Conservation (phyloP, 1,139 yeast species). For the Groenewaldozyma auringiensis region DNA sequence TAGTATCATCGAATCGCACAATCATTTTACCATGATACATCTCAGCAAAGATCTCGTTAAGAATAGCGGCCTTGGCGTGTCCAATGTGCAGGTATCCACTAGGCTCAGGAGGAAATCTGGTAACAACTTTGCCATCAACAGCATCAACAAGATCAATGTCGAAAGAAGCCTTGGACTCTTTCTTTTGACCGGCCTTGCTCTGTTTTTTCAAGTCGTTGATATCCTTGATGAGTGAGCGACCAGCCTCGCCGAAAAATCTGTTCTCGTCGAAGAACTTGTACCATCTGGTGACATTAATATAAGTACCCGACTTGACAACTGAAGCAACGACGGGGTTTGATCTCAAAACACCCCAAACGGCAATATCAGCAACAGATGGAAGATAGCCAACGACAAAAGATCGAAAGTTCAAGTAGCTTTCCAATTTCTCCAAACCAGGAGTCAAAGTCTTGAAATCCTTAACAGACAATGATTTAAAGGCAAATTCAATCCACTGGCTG, state of each 20-base stretch:
- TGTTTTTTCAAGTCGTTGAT: conserved; percentile 68
- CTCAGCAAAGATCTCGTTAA: conserved; percentile 92
- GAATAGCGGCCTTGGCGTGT: conserved; percentile 93
- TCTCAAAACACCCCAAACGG: conserved; percentile 90
- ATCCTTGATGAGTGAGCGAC: conserved; percentile 59
- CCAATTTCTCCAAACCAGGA: conserved; percentile 69
- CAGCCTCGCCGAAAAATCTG: conserved; percentile 59
- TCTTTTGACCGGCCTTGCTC: conserved; percentile 47
- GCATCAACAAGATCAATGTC: conserved; percentile 92
- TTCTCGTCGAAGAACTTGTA: conserved; percentile 67
- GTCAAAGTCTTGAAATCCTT: conserved; percentile 86
- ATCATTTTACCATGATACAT: conserved; percentile 90
- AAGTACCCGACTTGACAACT: conserved; percentile 73
- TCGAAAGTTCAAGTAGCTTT: conserved; percentile 76
- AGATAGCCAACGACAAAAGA: conserved; percentile 65
- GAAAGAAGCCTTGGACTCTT: conserved; percentile 62
- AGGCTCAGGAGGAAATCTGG: conserved; percentile 92
- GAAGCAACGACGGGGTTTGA: conserved; percentile 92
- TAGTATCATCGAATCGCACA: conserved; percentile 94
- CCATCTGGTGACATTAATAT: conserved; percentile 89
- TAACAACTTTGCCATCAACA: conserved; percentile 85
- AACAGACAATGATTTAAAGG: conserved; percentile 59
- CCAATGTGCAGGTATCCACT: conserved; percentile 96
- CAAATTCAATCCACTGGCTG: conserved; percentile 58
- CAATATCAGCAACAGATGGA: conserved; percentile 69